Base-by-base conservation (phyloP, 495 filamentous ascomycete species). In the Terfezia boudieri region DNA sequence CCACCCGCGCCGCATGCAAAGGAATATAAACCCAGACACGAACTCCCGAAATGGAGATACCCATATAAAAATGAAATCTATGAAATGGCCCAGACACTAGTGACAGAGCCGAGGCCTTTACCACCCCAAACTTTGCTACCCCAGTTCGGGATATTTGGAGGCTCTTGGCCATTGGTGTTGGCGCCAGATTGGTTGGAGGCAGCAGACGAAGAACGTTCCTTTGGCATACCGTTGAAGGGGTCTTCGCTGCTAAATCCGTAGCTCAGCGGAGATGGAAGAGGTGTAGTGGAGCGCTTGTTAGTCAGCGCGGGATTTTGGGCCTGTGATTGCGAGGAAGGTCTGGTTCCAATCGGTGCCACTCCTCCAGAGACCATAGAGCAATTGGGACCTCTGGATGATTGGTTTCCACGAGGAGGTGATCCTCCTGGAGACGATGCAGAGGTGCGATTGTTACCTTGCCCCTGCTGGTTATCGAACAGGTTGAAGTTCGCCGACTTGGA, bases 271-370 rank as follows among this genome's bases (percentile, higher is more conserved):
- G 88, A 94, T 22, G 86, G 84, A 20, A 95, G 74, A 53, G 90
- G 87, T 14, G 88, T 92, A 5, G 82, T 93, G 1, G 86, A 82
- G 26, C 86, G 82, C 74, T 92, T 94, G 37, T 60, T 62, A 71
- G 76, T 84, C 60, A 87, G 66, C 14, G 75, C 75, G 12, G 80
- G 71, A 66, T 86, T 89, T 12, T 16, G 14, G 10, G 70, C 64
- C 58, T 79, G 76, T 49, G 65, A 62, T 58, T 73, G 67, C 36
- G 69, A 64, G 11, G 56, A 50, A 0, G 88, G 90, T 35, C 90
- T 81, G 51, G 92, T 94, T 41, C 90, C 90, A 60, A 98, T 98
- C 22, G 90, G 89, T 14, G 88, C 89, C 17, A 95, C 86, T 17
- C 77, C 72, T 36, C 78, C 73, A 48, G 77, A 74, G 36, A 61